Evolutionary conservation across 2,329 filamentous ascomycete genomes (phyloP), one percentile per base, ranked within the genome.

Genomic region (Venturia effusa): DNA sequence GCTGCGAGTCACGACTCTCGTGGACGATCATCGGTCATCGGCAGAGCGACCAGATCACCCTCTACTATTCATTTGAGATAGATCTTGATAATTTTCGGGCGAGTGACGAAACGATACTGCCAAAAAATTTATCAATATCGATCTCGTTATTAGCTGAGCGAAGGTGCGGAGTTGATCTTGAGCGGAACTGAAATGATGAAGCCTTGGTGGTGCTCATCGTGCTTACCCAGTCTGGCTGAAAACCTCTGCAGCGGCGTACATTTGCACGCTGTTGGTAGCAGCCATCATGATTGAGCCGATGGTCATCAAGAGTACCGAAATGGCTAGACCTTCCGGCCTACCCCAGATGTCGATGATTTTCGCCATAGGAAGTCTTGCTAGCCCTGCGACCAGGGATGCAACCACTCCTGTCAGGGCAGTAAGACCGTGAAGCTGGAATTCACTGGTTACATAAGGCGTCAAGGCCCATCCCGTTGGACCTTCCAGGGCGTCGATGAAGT

Each of bases 291-390:
- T 78, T 61, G 88, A 78, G 24, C 82, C 81, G 1, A 81, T 59
- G 5, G 81, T 76, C 69, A 80, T 80, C 62, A 83, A 74, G 10
- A 77, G 62, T 1, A 85, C 74, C 68, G 82, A 82, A 39, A 86
- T 64, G 27, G 80, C 72, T 67, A 87, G 83, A 19, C 84, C 86
- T 70, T 87, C 81, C 13, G 85, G 81, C 41, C 87, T 83, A 64
- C 86, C 87, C 78, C 84, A 89, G 43, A 87, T 78, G 73, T 89
- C 84, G 61, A 88, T 78, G 22, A 88, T 76, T 72, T 88, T 89
- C 63, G 86, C 85, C 67, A 87, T 80, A 1, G 85, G 83, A 10
- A 88, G 80, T 70, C 86, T 86, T 64, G 82, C 79, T n/a, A 87
- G 79, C 43, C 84, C 86, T 70, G 77, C 75, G 59, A 87, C 81